Evolutionary conservation across 2,329 filamentous ascomycete genomes (phyloP), one percentile per base, ranked within the genome.

Genomic region (Trichoderma breve): DNA sequence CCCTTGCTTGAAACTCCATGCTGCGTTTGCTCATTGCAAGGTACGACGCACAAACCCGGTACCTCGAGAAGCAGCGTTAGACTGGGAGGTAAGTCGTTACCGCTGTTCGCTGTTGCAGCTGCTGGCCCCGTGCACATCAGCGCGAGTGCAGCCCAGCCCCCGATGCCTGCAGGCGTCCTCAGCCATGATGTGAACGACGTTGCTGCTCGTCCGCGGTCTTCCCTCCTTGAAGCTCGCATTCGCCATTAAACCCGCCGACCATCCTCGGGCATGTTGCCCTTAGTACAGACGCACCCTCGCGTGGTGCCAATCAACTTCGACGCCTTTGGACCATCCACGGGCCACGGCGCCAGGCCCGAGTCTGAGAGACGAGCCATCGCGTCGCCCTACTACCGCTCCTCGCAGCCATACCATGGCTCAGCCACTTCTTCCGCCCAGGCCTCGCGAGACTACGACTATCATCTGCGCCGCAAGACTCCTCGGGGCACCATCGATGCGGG

Each of bases 401-500:
- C 78, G 26, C 80, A 78, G 71, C 71, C 77, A 26, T 75, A 76
- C 21, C 75, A 64, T n/a, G 70, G 72, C 64, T 61, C 74, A 43
- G 57, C 68, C 53, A 73, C 73, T 61, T 63, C 73, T 36, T 70
- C 65, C 60, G 68, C 71, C 62, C 60, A 73, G 73, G 76, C 79
- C 74, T 72, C 77, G 51, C 73, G 76, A 73, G 80, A 82, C 70
- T 80, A 82, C 69, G 94, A 97, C 80, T 91, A 97, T 80, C 92
- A 93, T 76, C 85, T 98, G 71, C 90, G 95, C 75, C 90, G 95
- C 75, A 98, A 98, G 82, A 98, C 95, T 9, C 96, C 95, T 5
- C 95, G 91, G 78, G 96, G 95, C n/a, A 97, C 94, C 47, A 88
- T 98, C 73, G 92, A 95, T 75, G 94, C 93, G 69, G 94, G 94